Percentiles rank a stretch among this genome's conserved stretches.
These are phyloP conservation scores for Dactylellina haptotyla DNA, from an alignment of 2,329 filamentous ascomycete genomes.

Conservation along the genomic window DNA sequence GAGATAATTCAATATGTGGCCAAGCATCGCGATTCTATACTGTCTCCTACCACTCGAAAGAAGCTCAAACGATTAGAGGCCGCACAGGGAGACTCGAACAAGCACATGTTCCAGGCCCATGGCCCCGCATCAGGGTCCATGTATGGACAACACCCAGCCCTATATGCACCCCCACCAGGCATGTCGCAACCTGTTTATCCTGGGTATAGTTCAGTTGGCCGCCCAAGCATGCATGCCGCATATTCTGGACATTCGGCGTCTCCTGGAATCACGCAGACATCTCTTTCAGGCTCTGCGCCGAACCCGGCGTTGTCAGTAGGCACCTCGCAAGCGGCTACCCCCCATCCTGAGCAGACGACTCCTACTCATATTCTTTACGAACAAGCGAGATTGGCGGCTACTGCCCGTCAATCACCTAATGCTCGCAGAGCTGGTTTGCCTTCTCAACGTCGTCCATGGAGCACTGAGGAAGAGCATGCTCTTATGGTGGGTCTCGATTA, in stretches of 20 bases:
- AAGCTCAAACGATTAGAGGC: constrained; percentile 45
- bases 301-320: constrained; percentile 42
- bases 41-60: constrained; percentile 59
- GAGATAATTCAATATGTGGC: constrained; percentile 70
- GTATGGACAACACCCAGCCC: constrained; percentile 31
- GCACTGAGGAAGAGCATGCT: constrained; percentile 86
- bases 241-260: constrained; percentile 22
- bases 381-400: constrained; percentile 68
- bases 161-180: constrained; percentile 23
- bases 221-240: constrained; percentile 35
- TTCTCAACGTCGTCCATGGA: constrained; percentile 80
- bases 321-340: constrained; percentile 43
- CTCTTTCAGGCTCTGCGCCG: constrained; percentile 33
- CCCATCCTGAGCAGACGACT: constrained; percentile 61
- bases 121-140: constrained; percentile 20
- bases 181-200: constrained; percentile 45
- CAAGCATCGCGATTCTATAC: constrained; percentile 68
- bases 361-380: constrained; percentile 70
- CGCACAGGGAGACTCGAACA: constrained; percentile 42
- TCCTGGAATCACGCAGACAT: constrained; percentile 47
- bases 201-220: constrained; percentile 28
- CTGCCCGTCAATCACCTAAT: constrained; percentile 67
- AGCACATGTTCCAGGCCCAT: constrained; percentile 51
- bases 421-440: constrained; percentile 67
- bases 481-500: constrained; percentile 87